Conservation (phyloP, 2,329 filamentous ascomycete genomes). For the Ophiocordyceps camponoti-rufipedis region DNA sequence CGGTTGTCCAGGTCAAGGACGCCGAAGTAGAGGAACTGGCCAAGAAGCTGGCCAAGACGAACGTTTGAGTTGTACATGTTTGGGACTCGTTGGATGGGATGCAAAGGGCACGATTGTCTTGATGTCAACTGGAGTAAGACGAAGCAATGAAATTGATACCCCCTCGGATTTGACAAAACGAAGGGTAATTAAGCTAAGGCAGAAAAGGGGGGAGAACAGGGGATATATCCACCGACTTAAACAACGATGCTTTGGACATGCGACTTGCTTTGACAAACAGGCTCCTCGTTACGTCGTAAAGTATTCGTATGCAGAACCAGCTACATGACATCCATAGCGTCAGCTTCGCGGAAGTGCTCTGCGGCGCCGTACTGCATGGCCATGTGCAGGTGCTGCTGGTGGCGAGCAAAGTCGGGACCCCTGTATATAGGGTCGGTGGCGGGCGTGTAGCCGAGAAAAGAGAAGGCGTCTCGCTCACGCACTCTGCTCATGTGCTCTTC, state of each 20-base stretch:
- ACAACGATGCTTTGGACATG: no score
- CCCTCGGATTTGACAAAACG: constrained; percentile 1
- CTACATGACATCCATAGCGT: constrained; percentile 26
- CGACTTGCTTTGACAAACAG: not conserved
- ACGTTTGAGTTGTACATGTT: constrained; percentile 19
- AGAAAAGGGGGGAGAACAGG: not conserved
- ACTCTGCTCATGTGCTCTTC: constrained; percentile 48
- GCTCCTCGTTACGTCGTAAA: no score
- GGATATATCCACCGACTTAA: not conserved
- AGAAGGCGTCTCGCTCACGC: constrained; percentile 28
- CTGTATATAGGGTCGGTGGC: constrained; percentile 55
- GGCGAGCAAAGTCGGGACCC: constrained; percentile 22
- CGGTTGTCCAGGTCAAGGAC: constrained; percentile 52
- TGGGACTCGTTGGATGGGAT: constrained; percentile 1
- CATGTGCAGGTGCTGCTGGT: constrained; percentile 38
- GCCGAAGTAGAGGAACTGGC: constrained; percentile 69
- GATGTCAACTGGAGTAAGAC: constrained; percentile 3
- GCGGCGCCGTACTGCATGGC: constrained; percentile 50
- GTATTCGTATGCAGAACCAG: no score
- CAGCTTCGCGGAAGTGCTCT: constrained; percentile 29
- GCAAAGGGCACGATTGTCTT: not conserved
- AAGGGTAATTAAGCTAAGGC: not conserved
- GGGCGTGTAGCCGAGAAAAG: constrained; percentile 26
- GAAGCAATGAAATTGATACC: constrained; percentile 13
- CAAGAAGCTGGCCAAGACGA: constrained; percentile 55